These are phyloP conservation scores for Fusarium sacchari DNA, from an alignment of 2,329 filamentous ascomycete genomes.

Conservation along the genomic window DNA sequence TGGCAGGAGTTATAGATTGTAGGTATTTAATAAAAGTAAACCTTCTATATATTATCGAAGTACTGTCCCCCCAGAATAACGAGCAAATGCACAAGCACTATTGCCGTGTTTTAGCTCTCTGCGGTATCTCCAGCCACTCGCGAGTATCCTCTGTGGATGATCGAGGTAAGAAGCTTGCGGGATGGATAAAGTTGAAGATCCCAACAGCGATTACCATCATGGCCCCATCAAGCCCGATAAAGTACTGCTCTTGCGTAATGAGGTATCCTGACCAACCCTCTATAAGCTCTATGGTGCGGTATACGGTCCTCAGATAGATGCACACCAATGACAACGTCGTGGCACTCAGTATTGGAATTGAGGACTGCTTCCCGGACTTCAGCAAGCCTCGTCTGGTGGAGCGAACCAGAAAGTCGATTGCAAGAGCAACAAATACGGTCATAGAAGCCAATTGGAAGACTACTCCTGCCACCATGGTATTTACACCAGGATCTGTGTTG, in stretches of 20 bases:
- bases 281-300: not conserved
- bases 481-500: not conserved
- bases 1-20: no score
- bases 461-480: not conserved
- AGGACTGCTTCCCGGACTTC: not conserved
- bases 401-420: not conserved
- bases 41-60: no score
- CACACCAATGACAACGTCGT: not conserved
- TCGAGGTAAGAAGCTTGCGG: not conserved
- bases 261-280: not conserved
- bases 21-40: no score
- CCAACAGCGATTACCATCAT: not conserved
- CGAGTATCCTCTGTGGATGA: not conserved
- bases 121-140: not conserved
- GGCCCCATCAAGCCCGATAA: not conserved
- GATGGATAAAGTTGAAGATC: not conserved
- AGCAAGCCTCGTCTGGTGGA: not conserved
- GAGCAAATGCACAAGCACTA: not conserved
- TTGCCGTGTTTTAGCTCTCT: no score
- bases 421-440: not conserved
- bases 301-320: not conserved
- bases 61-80: no score
- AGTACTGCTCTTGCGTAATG: not conserved
- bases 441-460: not conserved
- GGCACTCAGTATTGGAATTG: not conserved